Evolutionary conservation across 768 basidiomycete genomes (phyloP).

Genomic region (Lactifluus echinatus): DNA sequence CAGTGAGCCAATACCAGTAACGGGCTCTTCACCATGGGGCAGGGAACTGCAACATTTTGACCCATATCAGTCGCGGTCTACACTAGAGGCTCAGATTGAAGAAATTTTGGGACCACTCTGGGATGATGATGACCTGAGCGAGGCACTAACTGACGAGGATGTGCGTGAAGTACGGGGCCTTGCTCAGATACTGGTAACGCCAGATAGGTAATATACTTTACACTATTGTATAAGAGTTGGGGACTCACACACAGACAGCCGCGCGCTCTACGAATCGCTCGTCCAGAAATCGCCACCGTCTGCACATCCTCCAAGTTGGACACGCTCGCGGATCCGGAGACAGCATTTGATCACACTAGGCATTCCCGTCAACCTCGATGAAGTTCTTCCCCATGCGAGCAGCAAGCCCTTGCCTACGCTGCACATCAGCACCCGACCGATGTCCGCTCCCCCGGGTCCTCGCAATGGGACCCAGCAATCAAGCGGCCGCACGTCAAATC

Average conservation of each 20-base stretch:
- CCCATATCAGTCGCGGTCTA: constrained; percentile 50
- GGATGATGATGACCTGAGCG: constrained; percentile 41
- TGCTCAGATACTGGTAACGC: constrained; percentile 65
- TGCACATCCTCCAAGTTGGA: constrained; percentile 88
- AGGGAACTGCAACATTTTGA: constrained; percentile 61
- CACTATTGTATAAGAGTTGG: constrained; percentile 15
- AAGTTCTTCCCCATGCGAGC: constrained; percentile 64
- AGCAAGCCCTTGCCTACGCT: constrained; percentile 67
- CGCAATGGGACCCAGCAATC: constrained; percentile 32
- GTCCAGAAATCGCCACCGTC: constrained; percentile 60
- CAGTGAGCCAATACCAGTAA: constrained; percentile 32
- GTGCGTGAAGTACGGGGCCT: constrained; percentile 77
- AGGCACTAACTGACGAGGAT: constrained; percentile 55
- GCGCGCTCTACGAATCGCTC: constrained; percentile 66
- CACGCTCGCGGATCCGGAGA: constrained; percentile 79
- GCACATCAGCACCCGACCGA: constrained; percentile 74
- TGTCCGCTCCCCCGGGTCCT: constrained; percentile 68
- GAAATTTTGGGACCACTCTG: constrained; percentile 61
- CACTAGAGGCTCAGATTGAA: constrained; percentile 54
- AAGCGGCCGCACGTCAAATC: constrained; percentile 29
- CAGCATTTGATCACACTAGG: constrained; percentile 89
- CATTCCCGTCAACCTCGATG: constrained; percentile 91
- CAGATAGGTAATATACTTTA: constrained; percentile 52
- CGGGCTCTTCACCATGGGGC: constrained; percentile 34
- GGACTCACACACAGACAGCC: constrained; percentile 41